Evolutionary conservation across 306 rosid species (phyloP).

Genomic region (Glycine tomentella): DNA sequence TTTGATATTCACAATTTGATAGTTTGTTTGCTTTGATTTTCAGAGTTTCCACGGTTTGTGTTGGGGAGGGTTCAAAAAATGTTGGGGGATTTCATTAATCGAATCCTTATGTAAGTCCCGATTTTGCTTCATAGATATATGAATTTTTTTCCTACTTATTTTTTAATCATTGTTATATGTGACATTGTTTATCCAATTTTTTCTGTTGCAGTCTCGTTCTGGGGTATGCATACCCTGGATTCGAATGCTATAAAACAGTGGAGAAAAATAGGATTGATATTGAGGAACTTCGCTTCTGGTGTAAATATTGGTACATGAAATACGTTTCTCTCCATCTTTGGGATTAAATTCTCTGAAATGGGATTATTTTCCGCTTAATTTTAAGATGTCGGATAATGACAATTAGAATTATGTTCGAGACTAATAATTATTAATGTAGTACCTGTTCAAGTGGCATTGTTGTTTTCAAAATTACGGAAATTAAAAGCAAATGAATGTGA

Average conservation of each 20-base stretch:
- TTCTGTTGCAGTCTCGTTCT: slow-evolving; percentile 61
- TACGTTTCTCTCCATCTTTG: neutral
- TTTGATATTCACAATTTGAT: slow-evolving; percentile 2
- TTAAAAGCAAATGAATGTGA: neutral
- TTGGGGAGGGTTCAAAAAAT: slow-evolving; percentile 52
- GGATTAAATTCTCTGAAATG: neutral
- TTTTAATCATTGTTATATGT: neutral
- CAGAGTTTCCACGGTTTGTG: slow-evolving; percentile 48
- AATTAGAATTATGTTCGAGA: neutral
- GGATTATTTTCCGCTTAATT: neutral
- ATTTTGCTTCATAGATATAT: slow-evolving; percentile 10
- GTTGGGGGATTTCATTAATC: slow-evolving; percentile 83
- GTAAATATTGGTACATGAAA: slow-evolving; percentile 81
- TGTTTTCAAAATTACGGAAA: neutral
- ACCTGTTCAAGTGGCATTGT: neutral
- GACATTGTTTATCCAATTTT: neutral
- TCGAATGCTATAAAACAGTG: slow-evolving; percentile 78
- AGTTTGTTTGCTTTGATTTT: slow-evolving; percentile 41
- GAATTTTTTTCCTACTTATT: neutral
- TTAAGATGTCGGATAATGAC: neutral
- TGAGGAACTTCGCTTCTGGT: slow-evolving; percentile 94
- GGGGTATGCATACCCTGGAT: slow-evolving; percentile 96
- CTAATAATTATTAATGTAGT: neutral
- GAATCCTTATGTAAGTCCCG: slow-evolving; percentile 75
- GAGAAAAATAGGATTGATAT: slow-evolving; percentile 72